These are phyloP conservation scores for Penicillium bovifimosum DNA, from an alignment of 495 filamentous ascomycete genomes.

Conservation along the genomic window DNA sequence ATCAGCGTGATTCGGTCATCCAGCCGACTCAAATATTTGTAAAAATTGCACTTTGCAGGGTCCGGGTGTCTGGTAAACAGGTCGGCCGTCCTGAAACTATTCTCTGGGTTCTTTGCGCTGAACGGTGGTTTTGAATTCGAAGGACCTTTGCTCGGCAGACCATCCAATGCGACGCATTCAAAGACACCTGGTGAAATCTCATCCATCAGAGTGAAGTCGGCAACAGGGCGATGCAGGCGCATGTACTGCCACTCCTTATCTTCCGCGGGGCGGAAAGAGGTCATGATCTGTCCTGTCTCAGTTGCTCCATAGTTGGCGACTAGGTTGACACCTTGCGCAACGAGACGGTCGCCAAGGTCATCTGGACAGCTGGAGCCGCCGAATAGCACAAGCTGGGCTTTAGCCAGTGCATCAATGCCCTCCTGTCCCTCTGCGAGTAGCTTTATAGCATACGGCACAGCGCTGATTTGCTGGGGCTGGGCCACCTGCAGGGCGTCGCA, in stretches of 20 bases:
- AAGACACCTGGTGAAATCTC: constrained; percentile 45
- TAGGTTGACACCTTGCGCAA: constrained; percentile 50
- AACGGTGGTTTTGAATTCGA: constrained; percentile 54
- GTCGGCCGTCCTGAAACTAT: constrained; percentile 35
- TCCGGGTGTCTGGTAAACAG: constrained; percentile 49
- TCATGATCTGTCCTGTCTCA: constrained; percentile 55
- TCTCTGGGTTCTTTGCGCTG: constrained; percentile 45
- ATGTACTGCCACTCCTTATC: constrained; percentile 69
- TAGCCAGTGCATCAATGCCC: constrained; percentile 41
- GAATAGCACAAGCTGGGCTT: constrained; percentile 43
- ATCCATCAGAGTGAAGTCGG: constrained; percentile 48
- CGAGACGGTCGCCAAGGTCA: constrained; percentile 50
- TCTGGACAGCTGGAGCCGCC: constrained; percentile 52
- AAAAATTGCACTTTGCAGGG: constrained; percentile 45
- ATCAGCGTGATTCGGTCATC: constrained; percentile 57
- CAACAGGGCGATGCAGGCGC: constrained; percentile 33
- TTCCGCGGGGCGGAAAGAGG: constrained; percentile 35
- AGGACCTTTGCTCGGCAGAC: constrained; percentile 60
- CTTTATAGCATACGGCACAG: constrained; percentile 53
- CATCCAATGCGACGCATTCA: constrained; percentile 54
- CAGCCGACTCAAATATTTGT: constrained; percentile 54
- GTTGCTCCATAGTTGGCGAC: constrained; percentile 49
- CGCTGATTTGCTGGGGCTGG: constrained; percentile 46
- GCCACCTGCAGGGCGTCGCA: constrained; percentile 41
- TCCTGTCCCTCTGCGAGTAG: constrained; percentile 46